Percentiles rank a stretch among this genome's conserved stretches.
These are phyloP conservation scores for Cyclocybe cylindracea DNA, from an alignment of 768 basidiomycete genomes.

Conservation along the genomic window DNA sequence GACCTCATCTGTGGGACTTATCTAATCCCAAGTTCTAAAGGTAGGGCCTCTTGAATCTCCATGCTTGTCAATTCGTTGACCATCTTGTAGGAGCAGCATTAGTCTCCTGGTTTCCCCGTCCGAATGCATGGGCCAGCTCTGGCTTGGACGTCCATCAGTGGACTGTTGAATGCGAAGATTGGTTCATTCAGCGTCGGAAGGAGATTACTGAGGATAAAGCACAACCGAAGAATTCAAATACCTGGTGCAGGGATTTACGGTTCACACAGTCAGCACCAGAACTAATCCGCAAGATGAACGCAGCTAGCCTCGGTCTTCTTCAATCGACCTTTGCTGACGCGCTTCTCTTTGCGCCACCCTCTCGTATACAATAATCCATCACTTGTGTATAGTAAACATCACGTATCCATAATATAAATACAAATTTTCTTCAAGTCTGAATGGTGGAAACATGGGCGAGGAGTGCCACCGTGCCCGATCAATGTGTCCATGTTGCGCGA, in stretches of 20 bases:
- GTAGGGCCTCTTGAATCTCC: not conserved
- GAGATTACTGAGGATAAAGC: conserved; percentile 6
- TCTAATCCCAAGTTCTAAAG: conserved; percentile 8
- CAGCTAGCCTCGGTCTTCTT: not conserved
- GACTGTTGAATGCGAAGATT: conserved; percentile 19
- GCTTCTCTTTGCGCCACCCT: not conserved
- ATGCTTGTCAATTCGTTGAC: not conserved
- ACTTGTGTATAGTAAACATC: not conserved
- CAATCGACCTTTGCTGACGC: not conserved
- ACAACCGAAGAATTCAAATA: not conserved
- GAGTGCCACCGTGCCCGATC: too few relatives aligned
- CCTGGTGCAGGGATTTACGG: conserved; percentile 3
- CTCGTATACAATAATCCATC: not conserved
- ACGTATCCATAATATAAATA: not conserved
- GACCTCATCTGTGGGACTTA: conserved; percentile 18
- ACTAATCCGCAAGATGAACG: not conserved
- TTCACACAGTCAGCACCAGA: conserved; percentile 4
- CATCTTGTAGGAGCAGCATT: conserved; percentile 1
- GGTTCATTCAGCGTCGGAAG: conserved; percentile 14
- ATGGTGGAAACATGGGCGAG: too few relatives aligned
- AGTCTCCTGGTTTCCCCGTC: conserved; percentile 17
- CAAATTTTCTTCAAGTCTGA: too few relatives aligned
- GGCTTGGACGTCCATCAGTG: conserved; percentile 18
- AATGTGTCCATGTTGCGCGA: not conserved
- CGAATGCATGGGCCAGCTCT: conserved; percentile 7